A percentile compares a stretch with the other conserved stretches of the same genome.
Conservation (phyloP, 352 stramenopile genomes). For the Bremia lactucae region DNA sequence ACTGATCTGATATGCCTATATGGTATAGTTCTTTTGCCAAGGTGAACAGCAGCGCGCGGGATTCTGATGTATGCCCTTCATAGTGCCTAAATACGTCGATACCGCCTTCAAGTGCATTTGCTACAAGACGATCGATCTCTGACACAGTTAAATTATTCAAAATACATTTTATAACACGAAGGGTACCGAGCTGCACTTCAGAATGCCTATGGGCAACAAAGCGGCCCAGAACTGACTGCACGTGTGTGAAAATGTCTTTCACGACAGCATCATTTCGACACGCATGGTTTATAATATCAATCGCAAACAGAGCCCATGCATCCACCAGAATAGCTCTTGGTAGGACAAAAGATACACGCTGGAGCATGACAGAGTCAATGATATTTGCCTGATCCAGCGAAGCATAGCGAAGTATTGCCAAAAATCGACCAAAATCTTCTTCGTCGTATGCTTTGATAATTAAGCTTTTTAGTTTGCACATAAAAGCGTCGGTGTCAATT, state of each 20-base stretch:
- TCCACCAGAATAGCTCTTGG: constrained; percentile 47
- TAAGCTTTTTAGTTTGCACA: constrained; percentile 26
- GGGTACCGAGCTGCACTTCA: constrained; percentile 31
- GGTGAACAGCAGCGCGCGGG: constrained; percentile 31
- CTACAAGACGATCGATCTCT: constrained; percentile 21
- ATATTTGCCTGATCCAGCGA: constrained; percentile 43
- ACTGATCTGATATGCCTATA: constrained; percentile 6
- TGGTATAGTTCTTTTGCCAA: constrained; percentile 31
- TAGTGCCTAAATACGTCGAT: constrained; percentile 30
- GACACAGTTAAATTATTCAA: constrained; percentile 20
- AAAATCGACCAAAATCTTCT: constrained; percentile 59
- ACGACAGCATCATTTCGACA: constrained; percentile 25
- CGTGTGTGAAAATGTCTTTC: constrained; percentile 37
- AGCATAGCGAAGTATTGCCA: constrained; percentile 49
- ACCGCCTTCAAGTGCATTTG: constrained; percentile 18
- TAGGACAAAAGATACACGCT: constrained; percentile 56
- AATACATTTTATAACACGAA: constrained; percentile 33
- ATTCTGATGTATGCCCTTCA: constrained; percentile 22
- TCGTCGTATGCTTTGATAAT: constrained; percentile 41
- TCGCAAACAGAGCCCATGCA: constrained; percentile 41
- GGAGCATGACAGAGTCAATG: constrained; percentile 59
- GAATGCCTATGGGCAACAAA: constrained; percentile 46
- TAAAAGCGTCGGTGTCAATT: constrained; percentile 15
- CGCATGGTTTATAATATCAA: constrained; percentile 36
- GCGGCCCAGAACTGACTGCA: constrained; percentile 31